phyloP scores from a whole-genome alignment of 495 filamentous ascomycete species.

The Penicillium psychrofluorescens region DNA sequence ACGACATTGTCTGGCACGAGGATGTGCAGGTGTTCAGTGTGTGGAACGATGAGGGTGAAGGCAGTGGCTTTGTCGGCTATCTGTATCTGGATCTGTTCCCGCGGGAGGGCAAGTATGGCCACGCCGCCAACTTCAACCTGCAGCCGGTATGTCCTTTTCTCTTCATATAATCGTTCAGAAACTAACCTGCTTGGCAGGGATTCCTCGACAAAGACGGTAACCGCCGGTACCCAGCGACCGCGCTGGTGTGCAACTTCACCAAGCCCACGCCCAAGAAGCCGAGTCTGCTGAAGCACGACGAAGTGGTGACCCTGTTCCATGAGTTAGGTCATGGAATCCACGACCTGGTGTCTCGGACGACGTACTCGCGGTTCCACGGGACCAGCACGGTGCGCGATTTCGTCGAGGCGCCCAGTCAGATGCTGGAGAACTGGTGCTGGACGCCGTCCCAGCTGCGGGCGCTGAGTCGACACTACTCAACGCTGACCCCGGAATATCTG shows the following conservation, averaged over 20 bases:
- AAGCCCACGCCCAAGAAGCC: constrained; percentile 66
- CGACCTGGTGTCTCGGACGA: constrained; percentile 58
- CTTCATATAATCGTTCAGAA: neutral
- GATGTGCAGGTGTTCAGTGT: constrained; percentile 65
- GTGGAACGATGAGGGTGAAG: constrained; percentile 61
- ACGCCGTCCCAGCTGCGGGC: constrained; percentile 57
- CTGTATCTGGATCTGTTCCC: constrained; percentile 64
- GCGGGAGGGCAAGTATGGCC: constrained; percentile 59
- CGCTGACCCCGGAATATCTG: constrained; percentile 53
- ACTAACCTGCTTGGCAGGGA: constrained; percentile 26
- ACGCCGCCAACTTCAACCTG: constrained; percentile 73
- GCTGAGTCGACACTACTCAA: constrained; percentile 60
- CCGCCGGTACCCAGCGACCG: constrained; percentile 60
- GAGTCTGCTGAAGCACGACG: constrained; percentile 62
- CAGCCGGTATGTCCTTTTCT: constrained; percentile 44
- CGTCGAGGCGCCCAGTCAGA: constrained; percentile 65
- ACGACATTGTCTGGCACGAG: constrained; percentile 64
- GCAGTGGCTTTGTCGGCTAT: constrained; percentile 62
- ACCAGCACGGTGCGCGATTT: constrained; percentile 67
- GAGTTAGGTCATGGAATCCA: constrained; percentile 72
- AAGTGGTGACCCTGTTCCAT: constrained; percentile 67
- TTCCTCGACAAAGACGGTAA: constrained; percentile 51
- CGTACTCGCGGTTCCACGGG: constrained; percentile 66
- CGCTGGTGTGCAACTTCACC: constrained; percentile 65
- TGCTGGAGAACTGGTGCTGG: constrained; percentile 78